A percentile compares a stretch with the other conserved stretches of the same genome.
These are phyloP conservation scores for Lipomyces chichibuensis DNA, from an alignment of 805 yeast species.

Conservation along the genomic window DNA sequence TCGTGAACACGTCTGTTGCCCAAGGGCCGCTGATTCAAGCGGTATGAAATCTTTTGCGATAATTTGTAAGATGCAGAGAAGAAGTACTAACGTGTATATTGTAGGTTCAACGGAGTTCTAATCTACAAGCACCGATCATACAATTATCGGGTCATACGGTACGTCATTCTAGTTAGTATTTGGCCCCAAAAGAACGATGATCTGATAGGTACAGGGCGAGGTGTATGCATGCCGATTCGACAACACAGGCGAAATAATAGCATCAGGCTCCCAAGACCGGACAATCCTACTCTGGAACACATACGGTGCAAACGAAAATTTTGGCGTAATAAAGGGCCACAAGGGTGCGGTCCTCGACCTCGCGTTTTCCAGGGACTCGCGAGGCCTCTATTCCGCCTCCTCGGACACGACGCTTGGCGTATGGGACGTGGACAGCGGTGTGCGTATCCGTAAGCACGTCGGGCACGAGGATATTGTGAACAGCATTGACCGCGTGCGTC, in stretches of 20 bases:
- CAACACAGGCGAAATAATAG: conserved; percentile 55
- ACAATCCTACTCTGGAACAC: conserved; percentile 49
- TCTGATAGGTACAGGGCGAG: conserved; percentile 45
- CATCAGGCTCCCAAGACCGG: conserved; percentile 64
- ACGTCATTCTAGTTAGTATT: conserved; percentile 4
- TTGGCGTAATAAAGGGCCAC: conserved; percentile 57
- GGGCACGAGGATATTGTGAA: conserved; percentile 61
- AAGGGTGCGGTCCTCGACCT: conserved; percentile 67
- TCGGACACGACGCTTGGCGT: conserved; percentile 65
- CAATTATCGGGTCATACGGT: conserved; percentile 37
- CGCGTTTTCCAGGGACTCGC: conserved; percentile 56
- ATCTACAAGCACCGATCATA: conserved; percentile 35
- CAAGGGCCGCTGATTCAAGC: conserved; percentile 29
- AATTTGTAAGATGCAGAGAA: not conserved
- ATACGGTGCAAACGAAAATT: conserved; percentile 49
- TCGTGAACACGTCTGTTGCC: conserved; percentile 30
- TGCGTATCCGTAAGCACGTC: conserved; percentile 55
- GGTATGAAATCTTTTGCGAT: conserved; percentile 11
- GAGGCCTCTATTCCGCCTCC: conserved; percentile 53
- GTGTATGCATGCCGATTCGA: conserved; percentile 59
- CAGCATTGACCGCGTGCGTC: conserved; percentile 50
- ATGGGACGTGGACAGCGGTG: conserved; percentile 65
- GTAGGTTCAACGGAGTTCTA: conserved; percentile 32
- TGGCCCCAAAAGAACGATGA: not conserved
- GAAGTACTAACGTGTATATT: not conserved